These are phyloP conservation scores for Kwoniella dejecticola DNA, from an alignment of 768 basidiomycete species.

Conservation along the genomic window DNA sequence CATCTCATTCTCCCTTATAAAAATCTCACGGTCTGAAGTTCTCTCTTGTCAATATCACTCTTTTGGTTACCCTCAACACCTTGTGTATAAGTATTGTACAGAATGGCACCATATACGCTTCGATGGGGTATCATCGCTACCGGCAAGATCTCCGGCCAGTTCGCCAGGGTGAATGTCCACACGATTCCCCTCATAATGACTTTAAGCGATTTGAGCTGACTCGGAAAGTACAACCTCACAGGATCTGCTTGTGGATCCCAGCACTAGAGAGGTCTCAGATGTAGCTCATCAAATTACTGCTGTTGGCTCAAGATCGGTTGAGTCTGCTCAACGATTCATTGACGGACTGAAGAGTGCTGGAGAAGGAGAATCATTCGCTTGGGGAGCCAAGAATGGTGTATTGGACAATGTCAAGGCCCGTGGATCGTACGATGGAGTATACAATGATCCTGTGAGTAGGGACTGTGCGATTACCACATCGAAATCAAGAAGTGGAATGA, in stretches of 20 bases:
- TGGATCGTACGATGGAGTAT: conserved; percentile 74
- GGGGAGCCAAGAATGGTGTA: conserved; percentile 38
- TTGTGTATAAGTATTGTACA: too few species aligned
- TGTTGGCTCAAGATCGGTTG: conserved; percentile 72
- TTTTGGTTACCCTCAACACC: too few species aligned
- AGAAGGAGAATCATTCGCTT: conserved; percentile 22
- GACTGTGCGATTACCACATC: too few species aligned
- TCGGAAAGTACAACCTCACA: conserved; percentile 54
- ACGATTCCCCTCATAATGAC: background rate
- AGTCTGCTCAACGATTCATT: conserved; percentile 73
- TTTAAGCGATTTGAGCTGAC: too few species aligned
- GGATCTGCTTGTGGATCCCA: conserved; percentile 76
- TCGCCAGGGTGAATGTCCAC: conserved; percentile 63
- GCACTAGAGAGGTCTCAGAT: conserved; percentile 58
- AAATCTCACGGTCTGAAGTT: too few species aligned
- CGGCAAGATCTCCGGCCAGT: conserved; percentile 68
- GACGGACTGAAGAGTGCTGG: conserved; percentile 59
- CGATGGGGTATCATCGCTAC: conserved; percentile 89
- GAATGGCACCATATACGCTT: conserved; percentile 48
- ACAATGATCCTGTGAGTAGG: conserved; percentile 64
- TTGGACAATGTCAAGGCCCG: conserved; percentile 65
- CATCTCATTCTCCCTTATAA: too few species aligned
- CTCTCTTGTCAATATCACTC: too few species aligned
- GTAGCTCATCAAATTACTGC: conserved; percentile 58
- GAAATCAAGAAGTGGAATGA: too few species aligned